Evolutionary conservation across 441 rosid species (phyloP).

Genomic region (Rhodomyrtus psidioides): DNA sequence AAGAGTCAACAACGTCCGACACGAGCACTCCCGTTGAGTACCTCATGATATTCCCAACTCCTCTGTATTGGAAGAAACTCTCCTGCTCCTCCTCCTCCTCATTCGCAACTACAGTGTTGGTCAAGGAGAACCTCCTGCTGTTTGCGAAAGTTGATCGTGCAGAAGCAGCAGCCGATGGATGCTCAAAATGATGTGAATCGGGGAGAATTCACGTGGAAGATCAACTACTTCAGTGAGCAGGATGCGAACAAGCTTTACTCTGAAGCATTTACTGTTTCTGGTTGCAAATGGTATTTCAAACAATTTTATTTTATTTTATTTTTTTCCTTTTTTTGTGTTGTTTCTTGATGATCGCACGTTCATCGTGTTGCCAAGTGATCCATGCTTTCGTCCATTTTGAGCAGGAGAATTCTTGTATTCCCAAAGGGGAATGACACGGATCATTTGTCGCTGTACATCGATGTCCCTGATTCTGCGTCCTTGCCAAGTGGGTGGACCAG

Average conservation of each 20-base stretch:
- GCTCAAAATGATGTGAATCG: background rate
- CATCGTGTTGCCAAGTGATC: background rate
- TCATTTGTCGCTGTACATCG: background rate
- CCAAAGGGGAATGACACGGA: background rate
- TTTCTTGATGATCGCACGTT: background rate
- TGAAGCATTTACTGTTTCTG: background rate
- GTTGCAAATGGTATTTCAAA: background rate
- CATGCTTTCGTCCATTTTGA: background rate
- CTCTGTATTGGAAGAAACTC: background rate
- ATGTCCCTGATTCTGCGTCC: background rate
- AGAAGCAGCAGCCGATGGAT: background rate
- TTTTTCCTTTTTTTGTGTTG: background rate
- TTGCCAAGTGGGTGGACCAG: background rate
- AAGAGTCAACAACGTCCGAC: too few relatives aligned
- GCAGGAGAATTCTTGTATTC: background rate
- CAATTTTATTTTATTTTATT: too few relatives aligned
- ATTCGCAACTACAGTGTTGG: background rate
- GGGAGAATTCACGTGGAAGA: background rate
- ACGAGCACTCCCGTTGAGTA: too few relatives aligned
- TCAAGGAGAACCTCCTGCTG: background rate
- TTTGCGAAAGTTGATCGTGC: background rate
- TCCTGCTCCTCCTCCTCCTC: background rate
- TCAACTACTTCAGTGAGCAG: background rate
- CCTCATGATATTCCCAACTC: background rate
- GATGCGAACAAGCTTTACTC: background rate